Conservation (phyloP, 2,329 filamentous ascomycete species). For the Colletotrichum cuscutae region DNA sequence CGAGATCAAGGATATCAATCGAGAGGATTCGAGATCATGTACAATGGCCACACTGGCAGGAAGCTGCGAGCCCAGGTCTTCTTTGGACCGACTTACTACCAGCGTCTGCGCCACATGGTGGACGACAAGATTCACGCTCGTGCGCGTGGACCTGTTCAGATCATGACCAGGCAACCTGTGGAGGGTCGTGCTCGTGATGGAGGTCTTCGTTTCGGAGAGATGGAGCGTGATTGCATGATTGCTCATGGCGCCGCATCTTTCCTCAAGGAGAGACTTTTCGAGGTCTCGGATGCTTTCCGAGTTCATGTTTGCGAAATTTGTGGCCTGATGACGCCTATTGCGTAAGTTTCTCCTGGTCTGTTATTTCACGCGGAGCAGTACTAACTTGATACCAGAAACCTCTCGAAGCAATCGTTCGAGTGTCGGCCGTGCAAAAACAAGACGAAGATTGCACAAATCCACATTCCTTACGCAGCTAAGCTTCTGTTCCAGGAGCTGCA, state of each 20-base stretch:
- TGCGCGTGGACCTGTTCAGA: conserved; percentile 95
- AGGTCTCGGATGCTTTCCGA: conserved; percentile 97
- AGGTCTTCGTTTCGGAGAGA: conserved; percentile 99
- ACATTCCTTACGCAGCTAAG: conserved; percentile 98
- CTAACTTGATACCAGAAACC: conserved; percentile 71
- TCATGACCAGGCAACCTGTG: conserved; percentile 95
- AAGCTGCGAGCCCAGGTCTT: conserved; percentile 96
- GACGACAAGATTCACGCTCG: conserved; percentile 99
- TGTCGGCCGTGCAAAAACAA: conserved; percentile 99
- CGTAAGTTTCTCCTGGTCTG: conserved; percentile 71
- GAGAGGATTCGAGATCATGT: conserved; percentile 98
- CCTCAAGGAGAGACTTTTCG: conserved; percentile 96
- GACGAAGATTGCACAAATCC: conserved; percentile 96
- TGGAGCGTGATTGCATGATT: conserved; percentile 99
- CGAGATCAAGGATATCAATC: conserved; percentile 94
- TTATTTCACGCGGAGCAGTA: conserved; percentile 16
- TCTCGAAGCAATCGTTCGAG: conserved; percentile 96
- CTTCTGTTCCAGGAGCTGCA: conserved; percentile 97
- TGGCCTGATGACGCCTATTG: conserved; percentile 98
- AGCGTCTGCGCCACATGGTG: conserved; percentile 98
- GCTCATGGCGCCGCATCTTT: conserved; percentile 98
- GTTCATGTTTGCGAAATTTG: conserved; percentile 99
- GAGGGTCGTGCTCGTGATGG: conserved; percentile 98
- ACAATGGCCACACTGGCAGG: conserved; percentile 95
- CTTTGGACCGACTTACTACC: conserved; percentile 98